Evolutionary conservation across 805 yeast species (phyloP).

Genomic region (Pichia heedii): DNA sequence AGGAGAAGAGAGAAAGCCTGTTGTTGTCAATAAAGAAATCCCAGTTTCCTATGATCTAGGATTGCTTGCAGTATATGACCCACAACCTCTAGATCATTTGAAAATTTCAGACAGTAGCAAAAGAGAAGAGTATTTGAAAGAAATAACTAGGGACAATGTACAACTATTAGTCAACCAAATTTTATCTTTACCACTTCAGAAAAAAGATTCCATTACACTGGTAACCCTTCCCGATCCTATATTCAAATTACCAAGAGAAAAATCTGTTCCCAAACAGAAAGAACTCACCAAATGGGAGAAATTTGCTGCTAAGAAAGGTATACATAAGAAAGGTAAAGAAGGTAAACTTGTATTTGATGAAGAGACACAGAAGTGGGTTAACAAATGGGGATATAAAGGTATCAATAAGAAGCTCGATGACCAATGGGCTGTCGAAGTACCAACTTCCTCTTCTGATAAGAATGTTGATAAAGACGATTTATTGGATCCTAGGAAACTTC

Average conservation of each 20-base stretch:
- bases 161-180: conserved; percentile 88
- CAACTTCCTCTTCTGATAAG: conserved; percentile 40
- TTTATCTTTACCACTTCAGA: conserved; percentile 78
- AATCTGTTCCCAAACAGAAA: conserved; percentile 87
- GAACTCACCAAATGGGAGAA: conserved; percentile 94
- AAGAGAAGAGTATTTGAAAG: conserved; percentile 55
- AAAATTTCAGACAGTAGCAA: conserved; percentile 44
- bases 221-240: conserved; percentile 78
- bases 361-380: conserved; percentile 88
- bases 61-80: conserved; percentile 80
- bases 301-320: conserved; percentile 94
- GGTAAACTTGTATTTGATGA: conserved; percentile 90
- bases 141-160: conserved; percentile 80
- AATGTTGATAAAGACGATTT: conserved; percentile 43
- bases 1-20: conserved; percentile 46
- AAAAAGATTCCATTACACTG: conserved; percentile 72
- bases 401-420: conserved; percentile 76
- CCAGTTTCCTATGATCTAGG: conserved; percentile 89
- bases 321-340: conserved; percentile 77
- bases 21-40: conserved; percentile 82
- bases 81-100: conserved; percentile 69
- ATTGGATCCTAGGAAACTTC: conserved; percentile 78
- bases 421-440: conserved; percentile 96
- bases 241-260: conserved; percentile 85
- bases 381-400: conserved; percentile 98